Percentiles rank a stretch among this genome's conserved stretches.
phyloP scores from a whole-genome alignment of 2,329 filamentous ascomycete genomes.

The Claviceps pusilla region DNA sequence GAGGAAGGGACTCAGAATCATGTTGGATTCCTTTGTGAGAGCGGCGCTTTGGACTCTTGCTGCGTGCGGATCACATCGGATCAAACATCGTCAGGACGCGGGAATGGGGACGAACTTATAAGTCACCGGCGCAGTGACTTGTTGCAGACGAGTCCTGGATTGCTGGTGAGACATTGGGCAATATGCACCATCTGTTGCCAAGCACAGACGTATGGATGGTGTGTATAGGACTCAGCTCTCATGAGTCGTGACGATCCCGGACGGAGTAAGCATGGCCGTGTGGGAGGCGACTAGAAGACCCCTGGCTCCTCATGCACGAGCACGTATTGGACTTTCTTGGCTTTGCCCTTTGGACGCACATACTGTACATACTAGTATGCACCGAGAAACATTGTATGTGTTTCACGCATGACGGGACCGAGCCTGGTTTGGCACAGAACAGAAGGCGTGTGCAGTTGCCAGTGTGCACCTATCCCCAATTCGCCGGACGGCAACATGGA shows the following conservation, averaged over 20 bases:
- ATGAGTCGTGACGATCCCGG: background rate
- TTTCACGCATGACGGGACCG: background rate
- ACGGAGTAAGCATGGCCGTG: background rate
- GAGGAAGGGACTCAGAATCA: conserved; percentile 10
- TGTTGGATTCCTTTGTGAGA: conserved; percentile 1
- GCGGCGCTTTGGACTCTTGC: too few species aligned
- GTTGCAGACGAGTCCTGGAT: background rate
- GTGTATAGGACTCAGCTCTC: too few species aligned
- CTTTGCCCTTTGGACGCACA: background rate
- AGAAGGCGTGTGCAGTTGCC: background rate
- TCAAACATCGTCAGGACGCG: background rate
- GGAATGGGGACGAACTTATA: background rate
- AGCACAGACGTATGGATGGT: too few species aligned
- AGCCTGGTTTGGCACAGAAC: background rate
- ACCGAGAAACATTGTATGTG: background rate
- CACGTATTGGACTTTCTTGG: background rate
- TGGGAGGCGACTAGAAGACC: background rate
- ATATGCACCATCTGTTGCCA: background rate
- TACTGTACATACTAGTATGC: background rate
- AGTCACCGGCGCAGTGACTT: background rate
- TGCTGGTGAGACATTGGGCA: background rate
- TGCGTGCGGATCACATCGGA: background rate
- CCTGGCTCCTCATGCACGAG: background rate
- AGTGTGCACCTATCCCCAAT: background rate
- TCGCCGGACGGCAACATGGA: background rate